Evolutionary conservation across 1,284 basidiomycete genomes (phyloP).

Genomic region (Stygiomarasmius scandens): DNA sequence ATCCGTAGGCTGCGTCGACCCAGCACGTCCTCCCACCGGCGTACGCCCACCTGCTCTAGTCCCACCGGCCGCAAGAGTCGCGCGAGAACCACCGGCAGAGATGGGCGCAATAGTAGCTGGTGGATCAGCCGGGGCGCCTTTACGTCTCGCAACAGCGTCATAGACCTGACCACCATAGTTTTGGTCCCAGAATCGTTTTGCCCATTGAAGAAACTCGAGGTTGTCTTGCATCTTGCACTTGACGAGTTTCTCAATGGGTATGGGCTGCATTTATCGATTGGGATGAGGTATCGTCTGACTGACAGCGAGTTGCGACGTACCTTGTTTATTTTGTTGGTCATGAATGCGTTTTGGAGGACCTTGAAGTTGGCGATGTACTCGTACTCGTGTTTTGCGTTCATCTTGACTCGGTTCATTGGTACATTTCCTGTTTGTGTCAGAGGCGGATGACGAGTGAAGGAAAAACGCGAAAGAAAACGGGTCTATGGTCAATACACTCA

Average conservation of each 20-base stretch:
- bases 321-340: slow-evolving; percentile 91
- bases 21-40: slow-evolving; percentile 69
- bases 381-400: slow-evolving; percentile 94
- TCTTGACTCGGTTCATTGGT: slow-evolving; percentile 88
- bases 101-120: slow-evolving; percentile 80
- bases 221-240: slow-evolving; percentile 99
- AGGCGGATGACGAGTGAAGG: background rate
- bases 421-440: slow-evolving; percentile 60
- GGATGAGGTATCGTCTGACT: too few relatives aligned
- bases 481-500: background rate
- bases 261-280: too few relatives aligned
- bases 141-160: slow-evolving; percentile 82
- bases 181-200: slow-evolving; percentile 94
- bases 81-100: slow-evolving; percentile 34
- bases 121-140: slow-evolving; percentile 72
- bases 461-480: background rate
- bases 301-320: too few relatives aligned
- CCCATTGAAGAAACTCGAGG: slow-evolving; percentile 98
- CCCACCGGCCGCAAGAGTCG: slow-evolving; percentile 36
- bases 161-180: slow-evolving; percentile 91
- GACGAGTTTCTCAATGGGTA: slow-evolving; percentile 89
- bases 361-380: slow-evolving; percentile 97
- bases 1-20: slow-evolving; percentile 63
- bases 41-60: slow-evolving; percentile 65
- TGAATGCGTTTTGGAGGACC: slow-evolving; percentile 89